Conservation (phyloP, 2,329 filamentous ascomycete genomes). For the Pseudocercospora eumusae region DNA sequence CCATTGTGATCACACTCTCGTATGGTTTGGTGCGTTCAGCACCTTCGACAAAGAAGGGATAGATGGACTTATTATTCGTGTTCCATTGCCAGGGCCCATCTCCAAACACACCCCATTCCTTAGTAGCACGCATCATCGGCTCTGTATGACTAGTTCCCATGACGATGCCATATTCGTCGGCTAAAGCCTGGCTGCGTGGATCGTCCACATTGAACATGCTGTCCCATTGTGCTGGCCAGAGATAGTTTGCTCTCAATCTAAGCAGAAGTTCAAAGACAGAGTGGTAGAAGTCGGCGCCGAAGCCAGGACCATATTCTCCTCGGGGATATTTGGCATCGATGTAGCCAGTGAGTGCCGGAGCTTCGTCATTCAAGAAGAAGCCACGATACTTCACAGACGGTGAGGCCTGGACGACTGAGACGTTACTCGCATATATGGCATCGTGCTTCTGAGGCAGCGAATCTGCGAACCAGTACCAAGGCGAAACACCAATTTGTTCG, state of each 20-base stretch:
- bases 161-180: background rate
- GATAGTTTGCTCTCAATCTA: background rate
- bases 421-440: background rate
- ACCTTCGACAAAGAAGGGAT: background rate
- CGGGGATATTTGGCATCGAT: conserved; percentile 56
- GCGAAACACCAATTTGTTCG: background rate
- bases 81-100: background rate
- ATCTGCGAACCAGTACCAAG: background rate
- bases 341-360: conserved; percentile 49
- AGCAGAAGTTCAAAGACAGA: conserved; percentile 67
- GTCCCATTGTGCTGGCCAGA: background rate
- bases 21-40: background rate
- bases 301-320: conserved; percentile 32
- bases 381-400: background rate
- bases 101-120: background rate
- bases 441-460: background rate
- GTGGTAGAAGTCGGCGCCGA: conserved; percentile 62
- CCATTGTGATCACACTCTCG: background rate
- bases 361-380: background rate
- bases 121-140: background rate
- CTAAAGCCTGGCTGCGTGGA: background rate
- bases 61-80: background rate
- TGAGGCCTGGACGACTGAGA: background rate
- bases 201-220: background rate
- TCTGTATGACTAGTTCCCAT: background rate